Evolutionary conservation across 2,329 filamentous ascomycete genomes (phyloP), one percentile per base, ranked within the genome.

Genomic region (Phymatotrichopsis omnivora): DNA sequence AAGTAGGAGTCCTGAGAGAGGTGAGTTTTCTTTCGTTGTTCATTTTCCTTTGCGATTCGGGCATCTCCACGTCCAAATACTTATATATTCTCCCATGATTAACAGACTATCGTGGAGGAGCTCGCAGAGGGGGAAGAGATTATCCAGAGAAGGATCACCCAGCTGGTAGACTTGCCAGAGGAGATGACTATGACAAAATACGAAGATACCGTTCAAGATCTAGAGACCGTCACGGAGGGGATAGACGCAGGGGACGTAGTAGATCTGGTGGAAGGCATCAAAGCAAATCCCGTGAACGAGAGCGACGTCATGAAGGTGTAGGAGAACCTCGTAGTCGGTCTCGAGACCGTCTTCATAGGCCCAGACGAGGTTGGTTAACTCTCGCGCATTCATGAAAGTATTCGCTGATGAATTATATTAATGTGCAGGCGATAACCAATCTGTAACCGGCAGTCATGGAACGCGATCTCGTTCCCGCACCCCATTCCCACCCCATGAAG

Each of bases 141-240:
- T 37, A 49, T 23, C 34, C 42, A 5, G 42, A 45, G 42, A 30
- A 35, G 14, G 42, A 45, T 38, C 31, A 35, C 24, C 42, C 46
- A 25, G 34, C 42, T 27, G 41, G n/a, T 36, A 16, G 3, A 16
- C 23, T 22, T 7, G 32, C n/a, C 7, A 14, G 32, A 10, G 38
- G 25, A 30, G 41, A 22, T 11, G 41, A 44, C 27, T 16, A 32
- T n/a, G 42, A 45, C 33, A 45, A 45, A 22, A 30, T 42, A 20
- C 46, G 46, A 20, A 35, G 46, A n/a, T 31, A 49, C 25, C 46
- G 46, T 16, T 49, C 46, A 2, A 45, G 42, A 28, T 49, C 46
- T 14, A 41, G 46, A 10, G 46, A 49, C n/a, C n/a, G n/a, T n/a
- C n/a, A n/a, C n/a, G n/a, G n/a, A n/a, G n/a, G n/a, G n/a, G n/a